These are phyloP conservation scores for Hypericum perforatum DNA, from an alignment of 345 rosid species.

Conservation along the genomic window DNA sequence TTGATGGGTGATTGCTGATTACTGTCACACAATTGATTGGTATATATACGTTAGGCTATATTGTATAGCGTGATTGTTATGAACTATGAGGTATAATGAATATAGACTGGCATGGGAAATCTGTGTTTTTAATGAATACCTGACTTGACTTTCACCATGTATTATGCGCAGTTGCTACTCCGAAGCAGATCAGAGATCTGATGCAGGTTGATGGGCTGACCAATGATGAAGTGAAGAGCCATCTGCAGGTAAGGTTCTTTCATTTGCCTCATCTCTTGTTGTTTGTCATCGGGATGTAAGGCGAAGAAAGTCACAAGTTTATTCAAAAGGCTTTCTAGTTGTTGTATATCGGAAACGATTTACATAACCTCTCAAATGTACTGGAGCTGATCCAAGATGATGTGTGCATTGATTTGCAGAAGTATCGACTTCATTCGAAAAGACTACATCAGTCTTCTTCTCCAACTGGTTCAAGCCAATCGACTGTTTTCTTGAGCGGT, in stretches of 20 bases:
- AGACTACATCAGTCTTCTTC: conserved; percentile 6
- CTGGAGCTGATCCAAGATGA: conserved; percentile 1
- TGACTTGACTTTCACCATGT: neutral
- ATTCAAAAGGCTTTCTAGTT: neutral
- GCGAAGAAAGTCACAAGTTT: neutral
- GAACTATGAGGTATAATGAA: no score
- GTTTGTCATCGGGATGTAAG: neutral
- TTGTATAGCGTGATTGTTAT: no score
- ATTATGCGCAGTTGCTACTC: conserved; percentile 2
- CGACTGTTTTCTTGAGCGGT: neutral
- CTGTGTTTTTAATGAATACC: no score
- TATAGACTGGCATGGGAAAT: no score
- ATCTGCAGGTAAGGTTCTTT: neutral
- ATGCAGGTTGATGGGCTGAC: conserved; percentile 5
- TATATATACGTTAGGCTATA: no score
- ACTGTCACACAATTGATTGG: no score
- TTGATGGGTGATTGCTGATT: no score
- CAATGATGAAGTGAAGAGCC: conserved; percentile 5
- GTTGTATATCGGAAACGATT: neutral
- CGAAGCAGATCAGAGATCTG: conserved; percentile 1
- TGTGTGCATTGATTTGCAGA: neutral
- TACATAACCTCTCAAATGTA: neutral
- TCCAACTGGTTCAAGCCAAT: conserved; percentile 1
- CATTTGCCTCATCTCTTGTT: no score
- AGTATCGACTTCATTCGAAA: conserved; percentile 7